Conservation (phyloP, 306 rosid genomes). For the Acacia melanoxylon region DNA sequence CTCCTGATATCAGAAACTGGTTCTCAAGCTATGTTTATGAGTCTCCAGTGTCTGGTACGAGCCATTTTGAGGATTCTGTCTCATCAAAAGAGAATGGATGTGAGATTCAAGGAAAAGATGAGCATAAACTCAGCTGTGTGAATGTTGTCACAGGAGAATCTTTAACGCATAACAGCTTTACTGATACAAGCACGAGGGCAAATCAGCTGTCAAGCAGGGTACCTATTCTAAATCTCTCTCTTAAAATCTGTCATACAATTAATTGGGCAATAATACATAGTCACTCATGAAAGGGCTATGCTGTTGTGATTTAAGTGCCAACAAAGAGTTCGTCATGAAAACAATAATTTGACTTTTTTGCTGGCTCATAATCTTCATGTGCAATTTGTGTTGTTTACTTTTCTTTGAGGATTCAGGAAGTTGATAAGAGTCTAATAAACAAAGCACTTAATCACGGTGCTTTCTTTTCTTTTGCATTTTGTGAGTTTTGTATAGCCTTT, state of each 20-base stretch:
- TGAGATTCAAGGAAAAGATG: slow-evolving; percentile 27
- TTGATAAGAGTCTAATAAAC: not conserved
- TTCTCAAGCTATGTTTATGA: slow-evolving; percentile 71
- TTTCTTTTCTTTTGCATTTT: not conserved
- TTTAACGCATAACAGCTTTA: slow-evolving; percentile 17
- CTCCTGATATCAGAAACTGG: slow-evolving; percentile 75
- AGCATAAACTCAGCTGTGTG: slow-evolving; percentile 21
- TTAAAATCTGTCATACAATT: not conserved
- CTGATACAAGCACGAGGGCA: slow-evolving; percentile 29
- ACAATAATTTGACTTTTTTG: too few species aligned
- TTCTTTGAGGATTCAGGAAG: not conserved
- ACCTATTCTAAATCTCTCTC: slow-evolving; percentile 16
- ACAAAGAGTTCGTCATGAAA: not conserved
- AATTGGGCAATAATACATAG: not conserved
- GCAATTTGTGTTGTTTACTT: not conserved
- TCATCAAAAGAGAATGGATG: slow-evolving; percentile 27
- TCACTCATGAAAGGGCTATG: not conserved
- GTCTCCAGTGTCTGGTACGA: slow-evolving; percentile 45
- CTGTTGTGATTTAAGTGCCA: not conserved
- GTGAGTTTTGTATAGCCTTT: not conserved
- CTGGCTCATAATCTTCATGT: not conserved
- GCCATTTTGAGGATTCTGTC: slow-evolving; percentile 34
- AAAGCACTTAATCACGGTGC: not conserved
- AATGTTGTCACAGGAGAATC: slow-evolving; percentile 22
- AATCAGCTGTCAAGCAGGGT: slow-evolving; percentile 41